Evolutionary conservation across 768 basidiomycete genomes (phyloP).

Genomic region (Dioszegia crocea): DNA sequence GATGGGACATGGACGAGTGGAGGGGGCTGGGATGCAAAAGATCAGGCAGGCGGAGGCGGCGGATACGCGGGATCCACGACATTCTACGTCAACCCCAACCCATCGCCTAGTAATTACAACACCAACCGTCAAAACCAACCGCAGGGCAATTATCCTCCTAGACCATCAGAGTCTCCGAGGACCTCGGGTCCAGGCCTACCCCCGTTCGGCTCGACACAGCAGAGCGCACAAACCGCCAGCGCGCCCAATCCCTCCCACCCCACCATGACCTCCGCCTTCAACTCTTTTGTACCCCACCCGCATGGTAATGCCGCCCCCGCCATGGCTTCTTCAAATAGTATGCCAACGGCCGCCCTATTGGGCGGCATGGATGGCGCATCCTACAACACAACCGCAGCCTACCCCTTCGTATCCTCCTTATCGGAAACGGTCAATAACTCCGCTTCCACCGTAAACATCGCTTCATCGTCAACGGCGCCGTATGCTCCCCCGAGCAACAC

Average conservation of each 20-base stretch:
- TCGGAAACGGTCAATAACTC: background rate
- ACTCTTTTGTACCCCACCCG: background rate
- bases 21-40: background rate
- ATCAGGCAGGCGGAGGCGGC: background rate
- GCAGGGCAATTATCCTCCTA: background rate
- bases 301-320: background rate
- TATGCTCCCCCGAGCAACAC: conserved; percentile 38
- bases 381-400: background rate
- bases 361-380: background rate
- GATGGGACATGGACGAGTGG: background rate
- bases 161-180: background rate
- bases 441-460: conserved; percentile 29
- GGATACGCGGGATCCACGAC: background rate
- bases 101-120: background rate
- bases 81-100: conserved; percentile 18
- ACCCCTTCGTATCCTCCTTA: conserved; percentile 7
- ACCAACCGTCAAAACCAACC: background rate
- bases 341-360: conserved; percentile 10
- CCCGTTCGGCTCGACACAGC: too few species aligned
- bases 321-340: conserved; percentile 3
- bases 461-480: conserved; percentile 34
- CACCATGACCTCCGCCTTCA: conserved; percentile 1
- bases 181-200: too few species aligned
- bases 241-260: background rate
- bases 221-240: too few species aligned